Base-by-base conservation (phyloP, 441 rosid species). In the Adansonia rubrostipa region DNA sequence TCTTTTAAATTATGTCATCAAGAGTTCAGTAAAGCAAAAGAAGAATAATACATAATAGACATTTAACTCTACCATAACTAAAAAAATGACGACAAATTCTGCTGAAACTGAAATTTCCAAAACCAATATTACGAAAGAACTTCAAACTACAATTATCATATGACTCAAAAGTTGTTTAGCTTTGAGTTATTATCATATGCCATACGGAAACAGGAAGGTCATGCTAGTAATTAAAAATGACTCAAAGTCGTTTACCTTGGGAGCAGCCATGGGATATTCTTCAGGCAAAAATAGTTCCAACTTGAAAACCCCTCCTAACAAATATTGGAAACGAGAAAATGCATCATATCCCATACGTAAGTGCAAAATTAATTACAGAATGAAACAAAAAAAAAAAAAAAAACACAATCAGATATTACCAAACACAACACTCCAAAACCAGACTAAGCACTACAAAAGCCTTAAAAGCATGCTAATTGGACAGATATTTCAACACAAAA, bases 251-350 rank as follows among this genome's bases (percentile, higher is more conserved):
- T 65, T 17, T 87, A 96, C 99, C 94, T 96, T 94, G 14, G 99
- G 98, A 64, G 98, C 98, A n/a, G 99, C 97, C 99, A 96, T 96
- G 11, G 99, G 99, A 85, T 96, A 96, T 85, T 96, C 99, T 89
- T 96, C 99, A 20, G 99, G 99, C 80, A 96, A 88, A 87, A 96
- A 96, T 71, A 96, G 87, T 85, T 96, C 99, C 92, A 96, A 84
- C 87, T 96, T 96, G 90, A 96, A 96, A 78, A 96, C 98, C 11
- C 98, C 99, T 42, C 99, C 99, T 96, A 81, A 71, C 14, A 77
- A 80, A 33, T 28, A 80, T n/a, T 53, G 50, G 53, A 87, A 77
- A 57, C 28, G 68, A 65, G 44, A 56, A 17, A 42, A 78, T 19
- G 56, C 66, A 51, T 77, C 72, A 75, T 44, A 50, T 28, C 22